These are phyloP conservation scores for Gnetum montanum DNA, from an alignment of 75 land plant genomes.

Conservation along the genomic window DNA sequence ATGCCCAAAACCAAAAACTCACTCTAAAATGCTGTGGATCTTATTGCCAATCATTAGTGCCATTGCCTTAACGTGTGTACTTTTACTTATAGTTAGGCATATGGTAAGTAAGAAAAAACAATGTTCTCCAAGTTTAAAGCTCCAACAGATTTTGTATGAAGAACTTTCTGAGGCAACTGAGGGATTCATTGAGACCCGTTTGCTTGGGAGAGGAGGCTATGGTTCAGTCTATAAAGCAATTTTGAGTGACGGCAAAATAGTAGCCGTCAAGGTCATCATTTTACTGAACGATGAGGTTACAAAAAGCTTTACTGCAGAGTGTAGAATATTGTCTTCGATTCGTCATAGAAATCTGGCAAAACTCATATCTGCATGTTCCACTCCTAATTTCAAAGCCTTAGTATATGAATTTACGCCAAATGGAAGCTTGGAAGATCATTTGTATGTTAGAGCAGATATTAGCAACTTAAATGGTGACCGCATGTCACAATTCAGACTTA, in stretches of 20 bases:
- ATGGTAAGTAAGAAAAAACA: conserved; percentile 4
- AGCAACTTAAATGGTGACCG: background rate
- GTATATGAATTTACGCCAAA: conserved; percentile 21
- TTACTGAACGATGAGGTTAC: conserved; percentile 6
- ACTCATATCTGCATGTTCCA: conserved; percentile 10
- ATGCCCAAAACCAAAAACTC: background rate
- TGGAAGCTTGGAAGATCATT: conserved; percentile 20
- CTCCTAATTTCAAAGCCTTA: conserved; percentile 3
- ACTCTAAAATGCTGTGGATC: conserved; percentile 3
- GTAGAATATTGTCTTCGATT: conserved; percentile 2
- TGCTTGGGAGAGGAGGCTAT: conserved; percentile 19
- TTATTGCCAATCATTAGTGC: conserved; percentile 9
- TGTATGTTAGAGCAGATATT: conserved; percentile 2
- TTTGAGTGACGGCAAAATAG: conserved; percentile 14
- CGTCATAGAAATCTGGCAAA: conserved; percentile 4
- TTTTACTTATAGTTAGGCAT: background rate
- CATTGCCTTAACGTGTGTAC: background rate
- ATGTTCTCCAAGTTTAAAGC: conserved; percentile 6
- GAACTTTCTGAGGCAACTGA: conserved; percentile 2
- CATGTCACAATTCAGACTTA: background rate
- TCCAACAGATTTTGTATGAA: conserved; percentile 6
- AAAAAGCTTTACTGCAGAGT: conserved; percentile 23
- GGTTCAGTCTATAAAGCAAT: conserved; percentile 22
- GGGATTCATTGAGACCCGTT: conserved; percentile 19
- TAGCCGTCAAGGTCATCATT: conserved; percentile 20